A percentile compares a stretch with the other conserved stretches of the same genome.
These are phyloP conservation scores for Mallotus japonicus DNA, from an alignment of 441 rosid species.

Conservation along the genomic window DNA sequence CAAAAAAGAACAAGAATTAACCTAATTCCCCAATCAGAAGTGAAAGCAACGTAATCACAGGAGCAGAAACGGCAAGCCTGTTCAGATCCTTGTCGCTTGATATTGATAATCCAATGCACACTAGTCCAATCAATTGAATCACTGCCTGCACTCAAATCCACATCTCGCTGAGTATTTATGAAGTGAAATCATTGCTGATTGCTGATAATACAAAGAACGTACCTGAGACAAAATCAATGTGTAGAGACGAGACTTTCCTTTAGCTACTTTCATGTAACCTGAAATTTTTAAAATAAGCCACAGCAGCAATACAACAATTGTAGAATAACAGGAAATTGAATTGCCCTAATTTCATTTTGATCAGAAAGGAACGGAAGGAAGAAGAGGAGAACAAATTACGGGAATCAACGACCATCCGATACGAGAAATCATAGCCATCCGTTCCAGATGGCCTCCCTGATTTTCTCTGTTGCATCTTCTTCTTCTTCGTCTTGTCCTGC, in stretches of 20 bases:
- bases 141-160: conserved; percentile 42
- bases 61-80: conserved; percentile 41
- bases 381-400: conserved; percentile 41
- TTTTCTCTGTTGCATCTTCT: conserved; percentile 28
- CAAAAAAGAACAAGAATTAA: conserved; percentile 22
- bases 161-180: conserved; percentile 8
- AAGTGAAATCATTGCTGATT: not conserved
- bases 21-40: conserved; percentile 69
- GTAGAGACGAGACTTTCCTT: conserved; percentile 52
- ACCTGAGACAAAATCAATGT: conserved; percentile 63
- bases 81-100: conserved; percentile 32
- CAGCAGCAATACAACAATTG: too few species aligned
- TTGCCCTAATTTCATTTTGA: not conserved
- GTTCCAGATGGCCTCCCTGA: conserved; percentile 48
- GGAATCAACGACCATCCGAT: conserved; percentile 87
- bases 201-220: not conserved
- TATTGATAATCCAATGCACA: conserved; percentile 34
- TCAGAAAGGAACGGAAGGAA: not conserved
- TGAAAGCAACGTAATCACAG: conserved; percentile 42
- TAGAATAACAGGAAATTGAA: too few species aligned
- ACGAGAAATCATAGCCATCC: conserved; percentile 84
- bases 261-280: conserved; percentile 82
- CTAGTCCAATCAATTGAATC: conserved; percentile 41
- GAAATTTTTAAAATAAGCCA: not conserved
- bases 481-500: not conserved